Base-by-base conservation (phyloP, 208 protist species). In the Wallacemonas rigidus region DNA sequence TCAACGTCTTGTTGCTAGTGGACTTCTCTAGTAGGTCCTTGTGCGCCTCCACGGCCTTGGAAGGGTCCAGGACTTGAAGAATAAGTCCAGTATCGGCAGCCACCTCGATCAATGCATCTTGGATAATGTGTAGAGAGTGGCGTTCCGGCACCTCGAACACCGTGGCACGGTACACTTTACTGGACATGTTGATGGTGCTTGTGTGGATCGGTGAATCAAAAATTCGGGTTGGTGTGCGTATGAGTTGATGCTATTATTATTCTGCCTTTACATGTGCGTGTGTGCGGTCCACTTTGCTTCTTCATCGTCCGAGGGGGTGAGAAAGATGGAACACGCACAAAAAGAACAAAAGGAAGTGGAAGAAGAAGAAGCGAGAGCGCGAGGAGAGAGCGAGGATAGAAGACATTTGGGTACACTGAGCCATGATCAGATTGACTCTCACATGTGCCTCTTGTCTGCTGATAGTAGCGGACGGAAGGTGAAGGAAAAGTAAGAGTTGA, bases 121-220 rank as follows among this genome's bases (percentile, higher is more conserved):
- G 15, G 55, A 91, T 73, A n/a, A 84, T 73, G 43, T 79, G 69
- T 2, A 90, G 76, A 47, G 53, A 75, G 67, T 79, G 48, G 0
- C 80, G 77, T 47, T 79, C 77, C 1, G 81, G 85, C 14, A 82
- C 77, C 65, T 92, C 82, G 50, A 93, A 91, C 15, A 87, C 69
- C 11, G 79, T 93, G 44, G 81, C 86, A 41, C 56, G 74, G 69
- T 80, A 78, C 7, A 71, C 62, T 38, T 68, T 69, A 60, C 69
- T 82, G 1, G 35, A 60, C 61, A 65, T 68, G 9, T 47, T 55
- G 45, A 12, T 50, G 1, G 12, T 6, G 45, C 45, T 6, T 12
- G 45, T 6, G 12, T 6, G 12, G 45, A 58, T 36, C 53, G 0
- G 53, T 36, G 53, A 8, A 7, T 58, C 14, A 36, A 7, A 38